Evolutionary conservation across 495 filamentous ascomycete species (phyloP).

Genomic region (Saxophila tyrrhenica): DNA sequence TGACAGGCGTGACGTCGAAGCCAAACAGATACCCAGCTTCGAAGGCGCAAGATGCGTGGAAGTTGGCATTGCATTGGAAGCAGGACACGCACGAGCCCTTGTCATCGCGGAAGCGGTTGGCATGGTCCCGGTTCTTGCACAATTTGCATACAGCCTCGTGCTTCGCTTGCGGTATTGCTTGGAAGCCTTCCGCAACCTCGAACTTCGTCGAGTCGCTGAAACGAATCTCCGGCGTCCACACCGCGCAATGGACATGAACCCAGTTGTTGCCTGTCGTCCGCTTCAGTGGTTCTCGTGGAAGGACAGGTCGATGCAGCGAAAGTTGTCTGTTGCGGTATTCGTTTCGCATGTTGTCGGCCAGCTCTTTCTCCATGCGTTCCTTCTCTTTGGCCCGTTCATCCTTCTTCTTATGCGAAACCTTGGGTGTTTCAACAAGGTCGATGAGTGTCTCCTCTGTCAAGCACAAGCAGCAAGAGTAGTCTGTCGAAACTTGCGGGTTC

Average conservation of each 20-base stretch:
- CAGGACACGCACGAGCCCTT: constrained; percentile 73
- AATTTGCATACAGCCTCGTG: constrained; percentile 73
- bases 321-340: constrained; percentile 74
- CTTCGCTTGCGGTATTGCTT: constrained; percentile 53
- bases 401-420: constrained; percentile 82
- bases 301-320: constrained; percentile 63
- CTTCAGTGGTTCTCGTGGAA: constrained; percentile 87
- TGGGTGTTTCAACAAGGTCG: constrained; percentile 75
- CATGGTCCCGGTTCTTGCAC: constrained; percentile 48
- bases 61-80: constrained; percentile 64
- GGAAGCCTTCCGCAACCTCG: constrained; percentile 78
- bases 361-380: constrained; percentile 71
- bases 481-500: constrained; percentile 70
- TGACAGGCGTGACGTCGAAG: constrained; percentile 83
- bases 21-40: constrained; percentile 71
- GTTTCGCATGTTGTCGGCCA: constrained; percentile 58
- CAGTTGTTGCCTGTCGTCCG: constrained; percentile 89
- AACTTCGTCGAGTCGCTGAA: constrained; percentile 74
- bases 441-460: constrained; percentile 64
- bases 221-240: constrained; percentile 85
- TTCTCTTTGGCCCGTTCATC: constrained; percentile 83
- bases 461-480: constrained; percentile 87
- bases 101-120: constrained; percentile 12
- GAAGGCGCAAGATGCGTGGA: constrained; percentile 86
- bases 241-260: constrained; percentile 89